These are phyloP conservation scores for Carex littledalei DNA, from an alignment of 176 grass and related monocot species.

Conservation along the genomic window DNA sequence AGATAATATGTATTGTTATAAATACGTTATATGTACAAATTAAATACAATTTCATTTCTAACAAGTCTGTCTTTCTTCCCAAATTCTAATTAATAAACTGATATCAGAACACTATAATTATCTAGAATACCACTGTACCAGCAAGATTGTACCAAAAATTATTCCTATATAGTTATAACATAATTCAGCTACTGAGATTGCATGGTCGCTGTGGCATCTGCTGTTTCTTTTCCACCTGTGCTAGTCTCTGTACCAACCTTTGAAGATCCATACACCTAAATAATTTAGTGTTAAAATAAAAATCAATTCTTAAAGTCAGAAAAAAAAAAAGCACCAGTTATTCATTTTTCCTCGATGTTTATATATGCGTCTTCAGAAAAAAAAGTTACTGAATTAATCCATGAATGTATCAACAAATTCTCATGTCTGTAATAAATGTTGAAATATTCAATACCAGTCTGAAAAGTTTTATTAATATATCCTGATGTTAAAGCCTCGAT, in stretches of 20 bases:
- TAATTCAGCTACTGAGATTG: background rate
- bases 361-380: background rate
- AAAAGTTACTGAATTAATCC: background rate
- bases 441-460: background rate
- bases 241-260: background rate
- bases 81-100: too few species aligned
- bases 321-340: background rate
- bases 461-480: background rate
- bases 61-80: too few species aligned
- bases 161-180: background rate
- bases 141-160: background rate
- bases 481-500: background rate
- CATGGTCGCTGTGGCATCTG: background rate
- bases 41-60: too few species aligned
- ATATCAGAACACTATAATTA: too few species aligned
- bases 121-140: background rate
- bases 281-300: background rate
- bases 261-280: slow-evolving; percentile 11
- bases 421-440: background rate
- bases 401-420: background rate
- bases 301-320: background rate
- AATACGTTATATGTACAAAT: too few species aligned
- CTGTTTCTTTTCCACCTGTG: background rate
- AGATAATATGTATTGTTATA: too few species aligned
- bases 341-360: background rate